These are phyloP conservation scores for Trametes hirsuta DNA, from an alignment of 1,284 basidiomycete genomes.

Conservation along the genomic window DNA sequence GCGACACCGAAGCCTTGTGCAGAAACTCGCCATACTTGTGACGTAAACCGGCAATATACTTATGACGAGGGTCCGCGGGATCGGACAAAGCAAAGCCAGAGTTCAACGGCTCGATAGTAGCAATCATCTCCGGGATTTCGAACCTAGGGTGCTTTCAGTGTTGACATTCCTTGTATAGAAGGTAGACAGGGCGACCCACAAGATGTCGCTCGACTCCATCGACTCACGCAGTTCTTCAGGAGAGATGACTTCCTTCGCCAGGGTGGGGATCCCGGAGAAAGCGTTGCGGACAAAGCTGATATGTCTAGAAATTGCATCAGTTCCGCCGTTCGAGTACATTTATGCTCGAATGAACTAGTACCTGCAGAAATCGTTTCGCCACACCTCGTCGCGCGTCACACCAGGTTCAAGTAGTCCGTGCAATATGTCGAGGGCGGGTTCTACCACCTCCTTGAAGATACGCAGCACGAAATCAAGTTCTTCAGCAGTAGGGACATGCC, in stretches of 20 bases:
- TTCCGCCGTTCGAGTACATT: not conserved
- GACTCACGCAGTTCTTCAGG: conserved; percentile 45
- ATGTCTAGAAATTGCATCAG: conserved; percentile 42
- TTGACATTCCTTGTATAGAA: not conserved
- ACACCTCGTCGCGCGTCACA: conserved; percentile 57
- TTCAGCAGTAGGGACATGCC: conserved; percentile 70
- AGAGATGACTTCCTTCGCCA: conserved; percentile 55
- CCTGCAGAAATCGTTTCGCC: conserved; percentile 93
- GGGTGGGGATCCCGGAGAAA: conserved; percentile 68
- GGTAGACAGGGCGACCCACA: conserved; percentile 44
- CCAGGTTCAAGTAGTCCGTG: conserved; percentile 62
- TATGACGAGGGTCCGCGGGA: conserved; percentile 66
- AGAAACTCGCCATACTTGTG: conserved; percentile 72
- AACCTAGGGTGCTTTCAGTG: conserved; percentile 42
- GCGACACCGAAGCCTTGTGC: conserved; percentile 68
- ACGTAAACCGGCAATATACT: conserved; percentile 64
- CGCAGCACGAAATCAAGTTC: conserved; percentile 82
- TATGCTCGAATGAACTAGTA: conserved; percentile 31
- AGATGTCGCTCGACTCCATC: conserved; percentile 57
- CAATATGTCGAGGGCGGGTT: conserved; percentile 65
- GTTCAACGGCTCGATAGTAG: conserved; percentile 55
- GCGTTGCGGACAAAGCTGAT: conserved; percentile 68
- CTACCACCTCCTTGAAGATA: conserved; percentile 73
- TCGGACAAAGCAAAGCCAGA: conserved; percentile 77
- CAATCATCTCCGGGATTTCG: conserved; percentile 77